phyloP scores from a whole-genome alignment of 2,329 filamentous ascomycete species.

The Hypoxylon sp. region DNA sequence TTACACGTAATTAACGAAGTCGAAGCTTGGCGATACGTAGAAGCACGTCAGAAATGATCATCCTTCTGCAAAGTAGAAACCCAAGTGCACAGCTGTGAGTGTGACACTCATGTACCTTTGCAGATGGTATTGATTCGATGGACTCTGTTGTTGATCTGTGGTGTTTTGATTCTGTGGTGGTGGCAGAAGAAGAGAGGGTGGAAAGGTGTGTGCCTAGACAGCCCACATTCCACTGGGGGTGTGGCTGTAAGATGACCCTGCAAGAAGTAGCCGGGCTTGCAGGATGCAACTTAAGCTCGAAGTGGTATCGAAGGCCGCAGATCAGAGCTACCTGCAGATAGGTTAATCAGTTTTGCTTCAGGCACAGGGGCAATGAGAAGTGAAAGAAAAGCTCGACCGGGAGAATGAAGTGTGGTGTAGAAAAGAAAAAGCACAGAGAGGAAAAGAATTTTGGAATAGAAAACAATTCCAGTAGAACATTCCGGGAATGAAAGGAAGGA shows the following conservation, averaged over 20 bases:
- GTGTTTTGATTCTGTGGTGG: too few species aligned
- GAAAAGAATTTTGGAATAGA: too few species aligned
- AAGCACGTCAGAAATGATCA: neutral
- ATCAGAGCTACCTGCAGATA: conserved; percentile 36
- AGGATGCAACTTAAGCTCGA: conserved; percentile 30
- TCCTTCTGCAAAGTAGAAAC: neutral
- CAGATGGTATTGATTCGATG: too few species aligned
- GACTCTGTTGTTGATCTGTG: neutral
- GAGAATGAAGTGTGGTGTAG: neutral
- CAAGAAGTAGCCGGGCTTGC: conserved; percentile 24
- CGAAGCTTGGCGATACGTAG: neutral
- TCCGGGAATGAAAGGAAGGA: too few species aligned
- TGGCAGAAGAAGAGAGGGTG: neutral
- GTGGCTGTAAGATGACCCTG: conserved; percentile 22
- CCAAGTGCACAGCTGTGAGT: neutral
- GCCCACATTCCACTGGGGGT: neutral
- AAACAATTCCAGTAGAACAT: too few species aligned
- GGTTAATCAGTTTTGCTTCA: conserved; percentile 32
- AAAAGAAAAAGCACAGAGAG: neutral
- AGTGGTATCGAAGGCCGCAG: conserved; percentile 31
- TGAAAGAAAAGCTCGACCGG: neutral
- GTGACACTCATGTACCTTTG: neutral
- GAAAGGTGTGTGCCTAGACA: conserved; percentile 15
- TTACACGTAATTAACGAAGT: neutral
- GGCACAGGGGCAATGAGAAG: conserved; percentile 7